Evolutionary conservation across 164 flowering plant genomes (phyloP).

Genomic region (Cinnamomum chago): DNA sequence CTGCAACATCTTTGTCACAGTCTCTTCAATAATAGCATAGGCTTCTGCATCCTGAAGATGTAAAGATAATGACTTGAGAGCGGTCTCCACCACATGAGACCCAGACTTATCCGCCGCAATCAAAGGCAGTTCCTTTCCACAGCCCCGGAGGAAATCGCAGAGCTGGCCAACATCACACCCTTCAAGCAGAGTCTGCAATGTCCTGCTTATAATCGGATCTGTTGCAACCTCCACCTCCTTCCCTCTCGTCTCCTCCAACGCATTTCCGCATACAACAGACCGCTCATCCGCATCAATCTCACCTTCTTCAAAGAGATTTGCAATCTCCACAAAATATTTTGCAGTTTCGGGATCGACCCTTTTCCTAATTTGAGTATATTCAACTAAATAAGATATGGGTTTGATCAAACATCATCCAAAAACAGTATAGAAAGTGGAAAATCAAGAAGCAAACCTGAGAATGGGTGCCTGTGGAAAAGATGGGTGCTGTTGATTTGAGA

Average conservation of each 20-base stretch:
- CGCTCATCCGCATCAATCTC: conserved; percentile 66
- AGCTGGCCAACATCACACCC: conserved; percentile 68
- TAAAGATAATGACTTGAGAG: conserved; percentile 55
- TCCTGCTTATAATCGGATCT: conserved; percentile 75
- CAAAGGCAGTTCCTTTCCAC: conserved; percentile 53
- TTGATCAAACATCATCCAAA: background rate
- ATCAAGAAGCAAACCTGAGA: conserved; percentile 39
- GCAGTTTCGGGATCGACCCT: conserved; percentile 80
- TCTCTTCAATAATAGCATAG: conserved; percentile 49
- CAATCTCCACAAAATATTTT: conserved; percentile 76
- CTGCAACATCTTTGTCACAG: conserved; percentile 64
- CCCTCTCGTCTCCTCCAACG: conserved; percentile 84
- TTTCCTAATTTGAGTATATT: conserved; percentile 41
- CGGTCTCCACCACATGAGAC: conserved; percentile 96
- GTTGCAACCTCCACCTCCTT: conserved; percentile 83
- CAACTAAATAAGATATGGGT: background rate
- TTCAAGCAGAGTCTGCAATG: conserved; percentile 69
- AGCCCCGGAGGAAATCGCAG: conserved; percentile 61
- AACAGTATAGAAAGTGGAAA: background rate
- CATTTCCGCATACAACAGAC: conserved; percentile 67
- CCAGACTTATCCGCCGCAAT: conserved; percentile 82
- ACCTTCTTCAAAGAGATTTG: conserved; percentile 64
- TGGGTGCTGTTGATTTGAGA: conserved; percentile 18
- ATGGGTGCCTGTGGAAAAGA: conserved; percentile 26
- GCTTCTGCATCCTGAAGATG: conserved; percentile 63